Base-by-base conservation (phyloP, 352 stramenopile genomes). In the Pythium biforme region DNA sequence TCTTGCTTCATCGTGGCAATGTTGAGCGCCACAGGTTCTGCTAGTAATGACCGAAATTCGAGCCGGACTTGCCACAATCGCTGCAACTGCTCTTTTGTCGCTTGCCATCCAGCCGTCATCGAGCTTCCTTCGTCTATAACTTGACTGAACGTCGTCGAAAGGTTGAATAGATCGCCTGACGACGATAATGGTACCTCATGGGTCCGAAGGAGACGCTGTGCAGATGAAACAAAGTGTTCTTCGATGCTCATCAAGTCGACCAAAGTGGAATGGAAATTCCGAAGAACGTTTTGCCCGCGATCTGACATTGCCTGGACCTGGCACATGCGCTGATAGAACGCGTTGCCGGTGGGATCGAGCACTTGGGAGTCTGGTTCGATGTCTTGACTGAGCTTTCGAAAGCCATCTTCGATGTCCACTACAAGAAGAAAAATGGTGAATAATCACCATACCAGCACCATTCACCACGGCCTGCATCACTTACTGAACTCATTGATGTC, bases 1-100 rank as follows among this genome's bases (percentile, higher is more conserved):
- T 94, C 83, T 45, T 75, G 79, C 47, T 87, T 89, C 83, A 94
- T 94, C 25, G 79, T 90, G 19, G 70, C 67, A 46, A 94, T 70
- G 43, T 81, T 91, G 34, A 94, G 56, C 10, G 79, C 66, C 17
- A 92, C 83, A 12, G 85, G 83, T 40, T 94, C 85, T 1, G 79
- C 70, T 14, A 94, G 59, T 17, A 94, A 39, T 1, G 83, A 92
- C n/a, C 76, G 73, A 31, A 90, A 94, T 75, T 94, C 85, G 70
- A 91, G 72, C 23, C 88, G 81, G 55, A 90, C 73, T 61, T 89
- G 81, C 20, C 77, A 64, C 0, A 88, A 57, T 43, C 83, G 68
- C 29, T 86, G 81, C 14, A 76, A 71, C 70, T 92, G 81, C 29
- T 89, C 75, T 51, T 81, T 84, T 12, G 74, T 60, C 5, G 79